These are phyloP conservation scores for Calocera cornea DNA, from an alignment of 768 basidiomycete species.

Conservation along the genomic window DNA sequence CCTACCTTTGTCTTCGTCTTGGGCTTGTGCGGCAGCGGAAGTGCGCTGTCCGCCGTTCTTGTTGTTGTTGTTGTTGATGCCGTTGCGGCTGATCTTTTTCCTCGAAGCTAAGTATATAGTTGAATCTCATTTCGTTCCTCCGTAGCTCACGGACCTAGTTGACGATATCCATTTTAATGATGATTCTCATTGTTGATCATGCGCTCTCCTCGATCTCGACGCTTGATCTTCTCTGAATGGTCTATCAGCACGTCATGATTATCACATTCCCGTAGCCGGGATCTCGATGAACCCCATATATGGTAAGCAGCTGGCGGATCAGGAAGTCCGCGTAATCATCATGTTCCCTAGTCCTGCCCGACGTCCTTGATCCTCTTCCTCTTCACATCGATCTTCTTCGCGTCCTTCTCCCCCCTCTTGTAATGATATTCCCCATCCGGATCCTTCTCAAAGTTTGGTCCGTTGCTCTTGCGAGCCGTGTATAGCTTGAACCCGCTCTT, in stretches of 20 bases:
- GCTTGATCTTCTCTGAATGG: too few species aligned
- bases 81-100: slow-evolving; percentile 1
- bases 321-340: too few species aligned
- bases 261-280: neutral
- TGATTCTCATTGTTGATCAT: neutral
- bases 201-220: neutral
- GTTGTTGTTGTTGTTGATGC: too few species aligned
- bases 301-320: too few species aligned
- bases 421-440: neutral
- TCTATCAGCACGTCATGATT: neutral
- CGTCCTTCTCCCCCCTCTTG: neutral
- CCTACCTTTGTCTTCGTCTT: neutral
- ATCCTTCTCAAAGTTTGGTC: neutral
- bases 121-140: neutral
- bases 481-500: slow-evolving; percentile 16
- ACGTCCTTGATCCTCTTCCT: slow-evolving; percentile 7
- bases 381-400: slow-evolving; percentile 9
- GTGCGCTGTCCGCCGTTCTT: neutral
- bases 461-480: neutral
- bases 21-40: neutral
- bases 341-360: slow-evolving; percentile 2
- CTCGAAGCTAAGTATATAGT: neutral
- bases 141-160: slow-evolving; percentile 1
- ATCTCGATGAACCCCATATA: too few species aligned
- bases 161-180: slow-evolving; percentile 3